A percentile compares a stretch with the other conserved stretches of the same genome.
phyloP scores from a whole-genome alignment of 768 basidiomycete species.

The Lentinula lateritia region DNA sequence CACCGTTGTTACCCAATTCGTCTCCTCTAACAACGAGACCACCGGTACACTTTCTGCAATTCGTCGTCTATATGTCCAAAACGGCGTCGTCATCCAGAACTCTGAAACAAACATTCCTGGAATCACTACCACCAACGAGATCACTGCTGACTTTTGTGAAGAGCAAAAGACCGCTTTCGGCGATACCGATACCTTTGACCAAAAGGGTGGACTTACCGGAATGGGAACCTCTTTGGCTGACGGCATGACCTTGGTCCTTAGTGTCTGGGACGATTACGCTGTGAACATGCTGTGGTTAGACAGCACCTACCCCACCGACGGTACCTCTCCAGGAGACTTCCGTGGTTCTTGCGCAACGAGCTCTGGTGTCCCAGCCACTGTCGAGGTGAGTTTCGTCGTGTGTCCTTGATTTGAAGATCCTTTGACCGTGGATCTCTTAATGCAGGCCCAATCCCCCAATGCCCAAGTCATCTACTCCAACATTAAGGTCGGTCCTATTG shows the following conservation, averaged over 20 bases:
- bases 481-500: constrained; percentile 33
- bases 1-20: constrained; percentile 41
- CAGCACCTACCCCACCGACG: constrained; percentile 36
- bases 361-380: constrained; percentile 39
- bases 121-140: constrained; percentile 22
- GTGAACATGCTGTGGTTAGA: constrained; percentile 57
- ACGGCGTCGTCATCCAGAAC: constrained; percentile 34
- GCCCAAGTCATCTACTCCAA: constrained; percentile 30
- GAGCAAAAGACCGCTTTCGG: constrained; percentile 39
- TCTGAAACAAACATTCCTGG: constrained; percentile 25
- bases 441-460: constrained; percentile 22
- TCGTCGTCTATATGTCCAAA: constrained; percentile 39
- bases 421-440: not conserved
- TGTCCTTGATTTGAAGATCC: not conserved
- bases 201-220: constrained; percentile 35
- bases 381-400: constrained; percentile 24
- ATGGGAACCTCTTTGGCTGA: constrained; percentile 28
- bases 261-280: constrained; percentile 37
- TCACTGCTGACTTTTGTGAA: constrained; percentile 34
- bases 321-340: constrained; percentile 35
- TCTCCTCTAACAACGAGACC: constrained; percentile 31
- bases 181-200: constrained; percentile 35
- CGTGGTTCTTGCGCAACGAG: constrained; percentile 46
- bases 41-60: constrained; percentile 35
- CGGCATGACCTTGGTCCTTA: constrained; percentile 40